Evolutionary conservation across 2,329 filamentous ascomycete species (phyloP), one percentile per base, ranked within the genome.

Genomic region (Teratosphaeria pseudoeucalypti): DNA sequence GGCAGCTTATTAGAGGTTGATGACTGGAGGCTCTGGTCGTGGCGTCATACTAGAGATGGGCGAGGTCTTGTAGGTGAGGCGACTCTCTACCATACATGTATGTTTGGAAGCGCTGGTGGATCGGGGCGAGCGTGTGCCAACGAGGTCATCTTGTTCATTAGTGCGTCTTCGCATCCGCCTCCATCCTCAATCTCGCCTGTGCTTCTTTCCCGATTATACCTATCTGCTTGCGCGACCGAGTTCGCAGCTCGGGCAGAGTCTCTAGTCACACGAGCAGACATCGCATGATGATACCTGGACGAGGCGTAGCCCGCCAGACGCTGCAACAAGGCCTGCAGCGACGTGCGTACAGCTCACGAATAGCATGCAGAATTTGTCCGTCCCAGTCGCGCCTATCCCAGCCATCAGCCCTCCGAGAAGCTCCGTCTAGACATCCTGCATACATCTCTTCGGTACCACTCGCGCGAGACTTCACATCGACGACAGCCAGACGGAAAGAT

Each of bases 401-500:
- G 29, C 43, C 43, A 19, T 49, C 43, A 23, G 43, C 43, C 9
- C 43, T 49, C n/a, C 43, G 43, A 49, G 3, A 49, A 6, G 43
- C 43, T 19, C 43, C 43, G n/a, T 49, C 43, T 19, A 49, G 43
- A 49, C 43, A 49, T 23, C n/a, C 43, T 10, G 43, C 43, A 19
- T 49, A 19, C 43, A 49, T 23, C 11, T 23, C 43, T 23, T 23
- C 43, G n/a, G n/a, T 49, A 7, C 43, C n/a, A 2, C 16, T 49
- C 9, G 43, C 43, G n/a, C 71, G 71, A 60, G 64, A 70, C 62
- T 75, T 75, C 59, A 76, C 77, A 12, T 74, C 75, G 16, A 75
- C 76, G 27, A 61, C 72, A 57, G 73, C 77, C 55, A 75, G 78
- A 62, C 77, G 77, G 70, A 85, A 82, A 77, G 81, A 49, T 11